A percentile compares a stretch with the other conserved stretches of the same genome.
phyloP scores from a whole-genome alignment of 2,329 filamentous ascomycete species.

The Phaeophleospora eucalypticola region DNA sequence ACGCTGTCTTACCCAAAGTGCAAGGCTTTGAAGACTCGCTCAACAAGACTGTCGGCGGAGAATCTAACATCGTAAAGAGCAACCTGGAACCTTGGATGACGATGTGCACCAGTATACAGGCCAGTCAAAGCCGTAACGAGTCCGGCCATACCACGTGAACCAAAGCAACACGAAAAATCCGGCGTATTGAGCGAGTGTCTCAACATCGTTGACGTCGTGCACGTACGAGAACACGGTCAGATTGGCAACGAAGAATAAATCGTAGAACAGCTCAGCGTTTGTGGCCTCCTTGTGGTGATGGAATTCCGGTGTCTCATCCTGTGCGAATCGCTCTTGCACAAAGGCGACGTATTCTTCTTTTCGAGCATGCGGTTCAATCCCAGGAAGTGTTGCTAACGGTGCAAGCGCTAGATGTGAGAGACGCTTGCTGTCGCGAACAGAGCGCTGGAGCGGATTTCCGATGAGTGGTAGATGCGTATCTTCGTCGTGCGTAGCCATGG shows the following conservation, averaged over 20 bases:
- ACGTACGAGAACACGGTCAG: slow-evolving; percentile 58
- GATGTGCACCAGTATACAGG: too few relatives aligned
- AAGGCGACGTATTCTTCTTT: background rate
- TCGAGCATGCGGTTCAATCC: background rate
- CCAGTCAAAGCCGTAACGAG: too few relatives aligned
- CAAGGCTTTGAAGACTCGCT: slow-evolving; percentile 27
- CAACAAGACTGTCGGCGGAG: slow-evolving; percentile 33
- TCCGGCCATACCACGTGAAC: slow-evolving; percentile 59
- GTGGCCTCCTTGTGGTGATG: background rate
- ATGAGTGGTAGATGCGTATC: too few relatives aligned
- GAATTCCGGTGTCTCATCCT: background rate
- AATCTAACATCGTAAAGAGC: background rate
- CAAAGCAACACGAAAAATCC: slow-evolving; percentile 58
- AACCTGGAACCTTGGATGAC: background rate
- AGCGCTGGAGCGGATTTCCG: background rate
- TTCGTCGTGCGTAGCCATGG: too few relatives aligned
- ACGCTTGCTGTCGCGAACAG: background rate
- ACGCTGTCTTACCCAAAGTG: background rate
- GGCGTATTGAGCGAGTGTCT: slow-evolving; percentile 41
- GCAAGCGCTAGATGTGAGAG: background rate
- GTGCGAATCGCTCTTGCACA: background rate
- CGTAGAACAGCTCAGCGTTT: slow-evolving; percentile 53
- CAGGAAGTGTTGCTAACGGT: background rate
- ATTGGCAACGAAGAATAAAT: slow-evolving; percentile 61
- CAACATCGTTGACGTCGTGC: slow-evolving; percentile 52